phyloP scores from a whole-genome alignment of 2,329 filamentous ascomycete genomes.

The Alternaria sp. region DNA sequence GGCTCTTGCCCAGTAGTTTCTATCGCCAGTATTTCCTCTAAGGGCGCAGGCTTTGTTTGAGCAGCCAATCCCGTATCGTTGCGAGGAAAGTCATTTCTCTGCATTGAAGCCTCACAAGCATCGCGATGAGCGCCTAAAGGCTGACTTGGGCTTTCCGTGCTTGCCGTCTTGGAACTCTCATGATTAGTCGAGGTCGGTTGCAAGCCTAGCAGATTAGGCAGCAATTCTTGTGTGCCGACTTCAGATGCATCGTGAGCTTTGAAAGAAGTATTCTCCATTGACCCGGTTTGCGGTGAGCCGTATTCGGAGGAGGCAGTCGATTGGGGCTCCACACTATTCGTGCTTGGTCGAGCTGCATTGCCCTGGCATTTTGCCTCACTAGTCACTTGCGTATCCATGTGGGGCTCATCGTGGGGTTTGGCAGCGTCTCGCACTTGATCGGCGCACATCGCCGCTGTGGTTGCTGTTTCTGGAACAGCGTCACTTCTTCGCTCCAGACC shows the following conservation, averaged over 20 bases:
- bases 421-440: slow-evolving; percentile 3
- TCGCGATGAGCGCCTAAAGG: not conserved
- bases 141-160: not conserved
- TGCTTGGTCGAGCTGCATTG: not conserved
- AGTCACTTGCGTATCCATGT: slow-evolving; percentile 3
- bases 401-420: slow-evolving; percentile 5
- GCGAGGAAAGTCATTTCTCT: not conserved
- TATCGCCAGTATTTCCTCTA: not conserved
- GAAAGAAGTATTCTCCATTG: not conserved
- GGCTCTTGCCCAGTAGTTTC: not conserved
- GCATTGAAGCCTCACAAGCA: not conserved
- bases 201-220: not conserved
- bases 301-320: not conserved
- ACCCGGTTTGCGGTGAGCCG: not conserved
- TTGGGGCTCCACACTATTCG: not conserved
- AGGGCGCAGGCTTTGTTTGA: not conserved
- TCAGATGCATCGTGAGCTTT: not conserved
- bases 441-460: slow-evolving; percentile 4
- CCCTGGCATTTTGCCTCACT: slow-evolving; percentile 1
- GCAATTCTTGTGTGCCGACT: not conserved
- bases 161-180: not conserved
- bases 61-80: not conserved
- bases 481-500: slow-evolving; percentile 4
- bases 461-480: slow-evolving; percentile 7
- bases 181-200: not conserved